phyloP scores from a whole-genome alignment of 768 basidiomycete genomes.

The Boletellus emodensis region DNA sequence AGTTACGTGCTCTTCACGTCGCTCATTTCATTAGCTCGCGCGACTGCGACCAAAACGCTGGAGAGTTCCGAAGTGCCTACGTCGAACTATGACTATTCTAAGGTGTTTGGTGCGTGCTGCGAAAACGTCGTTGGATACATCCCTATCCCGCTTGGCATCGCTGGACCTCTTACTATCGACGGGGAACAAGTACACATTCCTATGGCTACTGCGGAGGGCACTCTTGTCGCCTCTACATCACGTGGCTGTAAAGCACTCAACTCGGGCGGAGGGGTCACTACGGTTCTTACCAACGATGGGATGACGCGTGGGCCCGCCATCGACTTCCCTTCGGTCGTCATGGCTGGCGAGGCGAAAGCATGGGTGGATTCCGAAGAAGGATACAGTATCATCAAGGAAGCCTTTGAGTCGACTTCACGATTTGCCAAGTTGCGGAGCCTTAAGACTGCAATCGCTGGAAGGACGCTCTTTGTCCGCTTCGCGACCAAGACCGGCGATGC shows the following conservation, averaged over 20 bases:
- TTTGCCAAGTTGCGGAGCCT: slow-evolving; percentile 84
- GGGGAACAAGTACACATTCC: slow-evolving; percentile 83
- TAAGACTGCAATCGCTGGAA: slow-evolving; percentile 88
- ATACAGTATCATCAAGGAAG: slow-evolving; percentile 65
- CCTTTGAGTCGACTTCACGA: slow-evolving; percentile 92
- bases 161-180: slow-evolving; percentile 91
- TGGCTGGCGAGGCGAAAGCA: slow-evolving; percentile 78
- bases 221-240: slow-evolving; percentile 94
- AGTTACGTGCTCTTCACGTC: slow-evolving; percentile 1
- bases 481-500: slow-evolving; percentile 95
- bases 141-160: slow-evolving; percentile 93
- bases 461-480: slow-evolving; percentile 91
- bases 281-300: slow-evolving; percentile 85
- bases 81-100: slow-evolving; percentile 86
- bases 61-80: slow-evolving; percentile 82
- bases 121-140: slow-evolving; percentile 99
- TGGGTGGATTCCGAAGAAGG: slow-evolving; percentile 89
- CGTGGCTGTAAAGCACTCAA: slow-evolving; percentile 98
- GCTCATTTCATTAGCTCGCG: slow-evolving; percentile 55
- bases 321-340: slow-evolving; percentile 79
- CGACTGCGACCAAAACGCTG: slow-evolving; percentile 77
- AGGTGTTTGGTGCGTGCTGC: slow-evolving; percentile 94
- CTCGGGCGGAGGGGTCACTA: slow-evolving; percentile 90
- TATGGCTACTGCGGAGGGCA: slow-evolving; percentile 99
- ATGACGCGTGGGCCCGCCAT: slow-evolving; percentile 99